phyloP scores from a whole-genome alignment of 2,329 filamentous ascomycete species.

The Claviceps pazoutovae region DNA sequence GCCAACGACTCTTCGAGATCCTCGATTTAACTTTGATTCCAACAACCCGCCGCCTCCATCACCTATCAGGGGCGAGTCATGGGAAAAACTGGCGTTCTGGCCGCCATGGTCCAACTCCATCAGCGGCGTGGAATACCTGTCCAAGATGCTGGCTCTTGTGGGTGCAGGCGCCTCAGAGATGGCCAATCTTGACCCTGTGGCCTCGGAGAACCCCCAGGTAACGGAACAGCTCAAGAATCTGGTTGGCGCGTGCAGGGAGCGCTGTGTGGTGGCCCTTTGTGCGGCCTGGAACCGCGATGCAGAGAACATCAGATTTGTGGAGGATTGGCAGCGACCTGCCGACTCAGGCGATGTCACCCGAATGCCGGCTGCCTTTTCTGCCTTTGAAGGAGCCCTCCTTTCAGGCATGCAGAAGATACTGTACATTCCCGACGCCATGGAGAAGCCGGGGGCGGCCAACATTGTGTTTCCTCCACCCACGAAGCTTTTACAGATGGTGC shows the following conservation, averaged over 20 bases:
- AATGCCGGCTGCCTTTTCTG: conserved; percentile 75
- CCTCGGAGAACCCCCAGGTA: conserved; percentile 37
- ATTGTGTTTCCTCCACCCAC: conserved; percentile 75
- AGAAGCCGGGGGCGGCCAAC: conserved; percentile 55
- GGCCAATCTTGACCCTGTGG: conserved; percentile 57
- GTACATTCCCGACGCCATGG: conserved; percentile 77
- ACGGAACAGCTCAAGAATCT: conserved; percentile 62
- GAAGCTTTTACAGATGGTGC: conserved; percentile 81
- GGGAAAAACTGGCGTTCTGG: conserved; percentile 95
- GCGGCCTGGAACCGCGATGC: conserved; percentile 88
- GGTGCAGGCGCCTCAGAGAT: conserved; percentile 82
- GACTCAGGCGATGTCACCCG: conserved; percentile 79
- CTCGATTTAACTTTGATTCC: conserved; percentile 67
- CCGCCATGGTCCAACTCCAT: conserved; percentile 84
- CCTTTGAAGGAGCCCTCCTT: conserved; percentile 72
- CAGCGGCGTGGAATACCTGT: conserved; percentile 81
- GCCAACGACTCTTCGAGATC: conserved; percentile 48
- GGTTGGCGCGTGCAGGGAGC: conserved; percentile 66
- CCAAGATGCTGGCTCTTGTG: conserved; percentile 66
- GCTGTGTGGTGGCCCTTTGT: conserved; percentile 73
- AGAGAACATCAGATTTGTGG: conserved; percentile 79
- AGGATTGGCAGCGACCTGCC: conserved; percentile 78
- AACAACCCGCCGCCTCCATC: conserved; percentile 64
- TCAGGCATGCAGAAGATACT: conserved; percentile 87
- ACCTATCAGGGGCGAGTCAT: conserved; percentile 66